Conservation (phyloP, 2,329 filamentous ascomycete genomes). For the Zasmidium angulare region DNA sequence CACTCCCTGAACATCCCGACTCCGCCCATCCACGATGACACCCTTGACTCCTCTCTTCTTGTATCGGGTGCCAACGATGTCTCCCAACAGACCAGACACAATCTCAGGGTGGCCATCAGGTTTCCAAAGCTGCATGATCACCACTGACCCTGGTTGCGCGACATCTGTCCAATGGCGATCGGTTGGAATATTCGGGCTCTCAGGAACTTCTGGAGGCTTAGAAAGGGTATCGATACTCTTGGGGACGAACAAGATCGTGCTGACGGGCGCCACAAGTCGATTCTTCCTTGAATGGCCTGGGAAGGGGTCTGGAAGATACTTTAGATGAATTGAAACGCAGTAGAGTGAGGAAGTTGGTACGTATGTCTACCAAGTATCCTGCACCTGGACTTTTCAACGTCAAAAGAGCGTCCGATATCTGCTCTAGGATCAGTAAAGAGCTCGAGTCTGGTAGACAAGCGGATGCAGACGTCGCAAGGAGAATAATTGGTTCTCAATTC, state of each 20-base stretch:
- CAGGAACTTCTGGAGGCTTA: slow-evolving; percentile 31
- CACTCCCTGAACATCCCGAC: slow-evolving; percentile 57
- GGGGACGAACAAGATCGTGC: slow-evolving; percentile 62
- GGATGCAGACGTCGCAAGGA: slow-evolving; percentile 33
- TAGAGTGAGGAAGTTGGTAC: too few relatives aligned
- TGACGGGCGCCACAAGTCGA: slow-evolving; percentile 53
- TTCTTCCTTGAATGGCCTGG: slow-evolving; percentile 8
- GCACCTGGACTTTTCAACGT: slow-evolving; percentile 66
- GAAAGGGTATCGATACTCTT: slow-evolving; percentile 42
- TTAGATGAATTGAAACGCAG: too few relatives aligned
- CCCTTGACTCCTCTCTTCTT: slow-evolving; percentile 53
- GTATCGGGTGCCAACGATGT: slow-evolving; percentile 73
- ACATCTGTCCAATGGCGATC: slow-evolving; percentile 69
- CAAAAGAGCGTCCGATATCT: slow-evolving; percentile 72
- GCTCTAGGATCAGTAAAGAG: background rate
- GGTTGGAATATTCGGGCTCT: slow-evolving; percentile 52
- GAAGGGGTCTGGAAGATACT: background rate
- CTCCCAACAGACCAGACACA: slow-evolving; percentile 70
- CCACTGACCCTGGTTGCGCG: slow-evolving; percentile 59
- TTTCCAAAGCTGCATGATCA: slow-evolving; percentile 63
- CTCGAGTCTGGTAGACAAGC: background rate
- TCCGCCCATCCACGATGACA: slow-evolving; percentile 66
- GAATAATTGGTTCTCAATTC: slow-evolving; percentile 25
- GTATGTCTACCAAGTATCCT: slow-evolving; percentile 65
- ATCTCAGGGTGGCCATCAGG: slow-evolving; percentile 40